These are phyloP conservation scores for Colletotrichum coccodes DNA, from an alignment of 2,329 filamentous ascomycete genomes.

Conservation along the genomic window DNA sequence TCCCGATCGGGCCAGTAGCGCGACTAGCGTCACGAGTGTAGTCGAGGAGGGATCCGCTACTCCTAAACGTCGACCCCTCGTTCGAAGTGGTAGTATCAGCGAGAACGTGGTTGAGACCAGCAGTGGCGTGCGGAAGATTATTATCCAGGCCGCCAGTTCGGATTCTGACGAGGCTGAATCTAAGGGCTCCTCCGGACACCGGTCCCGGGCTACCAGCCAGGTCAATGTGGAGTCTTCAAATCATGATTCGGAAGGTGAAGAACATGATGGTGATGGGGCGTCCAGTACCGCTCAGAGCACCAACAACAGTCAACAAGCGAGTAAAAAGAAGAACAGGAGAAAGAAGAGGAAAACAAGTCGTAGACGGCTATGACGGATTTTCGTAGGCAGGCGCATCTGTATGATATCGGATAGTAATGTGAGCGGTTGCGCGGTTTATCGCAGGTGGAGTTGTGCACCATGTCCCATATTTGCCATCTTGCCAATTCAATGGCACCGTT, in stretches of 20 bases:
- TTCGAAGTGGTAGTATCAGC: conserved; percentile 35
- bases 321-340: conserved; percentile 49
- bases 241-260: conserved; percentile 19
- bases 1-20: conserved; percentile 22
- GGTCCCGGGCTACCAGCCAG: conserved; percentile 24
- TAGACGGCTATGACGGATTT: conserved; percentile 28
- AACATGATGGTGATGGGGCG: conserved; percentile 19
- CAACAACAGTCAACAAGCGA: conserved; percentile 29
- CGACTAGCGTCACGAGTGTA: conserved; percentile 18
- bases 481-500: neutral
- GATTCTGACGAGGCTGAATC: conserved; percentile 31
- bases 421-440: neutral
- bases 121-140: conserved; percentile 33
- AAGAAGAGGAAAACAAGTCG: conserved; percentile 50
- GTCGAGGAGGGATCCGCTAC: conserved; percentile 23
- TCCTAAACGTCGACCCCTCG: conserved; percentile 28
- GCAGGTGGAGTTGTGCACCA: neutral
- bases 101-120: conserved; percentile 35
- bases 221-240: conserved; percentile 1
- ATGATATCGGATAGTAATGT: conserved; percentile 27
- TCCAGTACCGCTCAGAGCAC: conserved; percentile 26
- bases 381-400: neutral
- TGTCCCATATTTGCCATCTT: no score
- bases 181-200: conserved; percentile 28
- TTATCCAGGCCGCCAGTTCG: conserved; percentile 34